Evolutionary conservation across 2,329 filamentous ascomycete genomes (phyloP).

Genomic region (Saccharata proteae): DNA sequence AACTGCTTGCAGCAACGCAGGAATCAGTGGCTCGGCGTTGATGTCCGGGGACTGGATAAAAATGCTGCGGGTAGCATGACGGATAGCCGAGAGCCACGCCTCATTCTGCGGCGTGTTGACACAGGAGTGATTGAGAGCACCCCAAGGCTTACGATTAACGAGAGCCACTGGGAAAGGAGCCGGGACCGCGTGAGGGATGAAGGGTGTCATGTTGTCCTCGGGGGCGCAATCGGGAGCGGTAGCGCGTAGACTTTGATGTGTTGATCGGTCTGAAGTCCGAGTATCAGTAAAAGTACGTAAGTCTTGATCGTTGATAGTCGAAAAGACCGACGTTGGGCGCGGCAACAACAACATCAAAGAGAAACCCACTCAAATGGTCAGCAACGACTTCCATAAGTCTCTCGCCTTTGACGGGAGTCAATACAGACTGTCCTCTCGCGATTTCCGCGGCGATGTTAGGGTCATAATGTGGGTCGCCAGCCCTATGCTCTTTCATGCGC

Average conservation of each 20-base stretch:
- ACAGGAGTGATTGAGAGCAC: conserved; percentile 47
- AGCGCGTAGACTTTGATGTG: conserved; percentile 37
- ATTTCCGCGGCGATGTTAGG: conserved; percentile 48
- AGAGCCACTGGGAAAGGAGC: conserved; percentile 57
- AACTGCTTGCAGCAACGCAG: conserved; percentile 52
- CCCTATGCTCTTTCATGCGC: conserved; percentile 47
- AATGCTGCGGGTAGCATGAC: conserved; percentile 50
- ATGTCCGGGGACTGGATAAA: conserved; percentile 71
- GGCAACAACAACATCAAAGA: too few species aligned
- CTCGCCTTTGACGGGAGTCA: conserved; percentile 41
- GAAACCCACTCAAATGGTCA: conserved; percentile 44
- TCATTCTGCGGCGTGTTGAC: conserved; percentile 61
- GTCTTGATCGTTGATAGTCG: conserved; percentile 12
- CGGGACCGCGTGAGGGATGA: conserved; percentile 43
- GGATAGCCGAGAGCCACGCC: conserved; percentile 57
- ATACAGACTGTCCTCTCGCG: conserved; percentile 44
- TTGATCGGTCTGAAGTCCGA: conserved; percentile 36
- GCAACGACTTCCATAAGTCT: conserved; percentile 47
- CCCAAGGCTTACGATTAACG: conserved; percentile 57
- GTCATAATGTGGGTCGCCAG: conserved; percentile 53
- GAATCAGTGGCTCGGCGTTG: conserved; percentile 56
- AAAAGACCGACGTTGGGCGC: too few species aligned
- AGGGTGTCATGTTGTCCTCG: conserved; percentile 52
- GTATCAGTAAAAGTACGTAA: conserved; percentile 1
- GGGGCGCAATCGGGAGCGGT: conserved; percentile 43